phyloP scores from a whole-genome alignment of 2,329 filamentous ascomycete genomes.

The Clonostachys chloroleuca region DNA sequence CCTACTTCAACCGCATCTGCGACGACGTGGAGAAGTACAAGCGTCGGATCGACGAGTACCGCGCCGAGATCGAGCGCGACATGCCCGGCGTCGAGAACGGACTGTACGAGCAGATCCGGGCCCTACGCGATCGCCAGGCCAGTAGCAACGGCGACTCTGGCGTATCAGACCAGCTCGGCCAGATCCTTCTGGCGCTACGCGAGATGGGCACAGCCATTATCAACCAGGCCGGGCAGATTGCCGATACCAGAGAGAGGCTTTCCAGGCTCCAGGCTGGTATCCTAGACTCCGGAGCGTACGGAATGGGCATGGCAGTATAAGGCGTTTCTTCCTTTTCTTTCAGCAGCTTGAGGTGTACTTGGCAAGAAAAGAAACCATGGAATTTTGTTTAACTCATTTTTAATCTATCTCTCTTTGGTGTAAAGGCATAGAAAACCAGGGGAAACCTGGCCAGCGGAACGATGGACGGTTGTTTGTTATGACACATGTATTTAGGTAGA shows the following conservation, averaged over 20 bases:
- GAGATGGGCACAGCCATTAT: conserved; percentile 34
- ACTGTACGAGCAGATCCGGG: conserved; percentile 35
- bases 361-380: neutral
- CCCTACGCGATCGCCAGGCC: conserved; percentile 20
- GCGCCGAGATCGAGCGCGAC: conserved; percentile 39
- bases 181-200: conserved; percentile 28
- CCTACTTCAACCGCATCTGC: conserved; percentile 37
- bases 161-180: conserved; percentile 30
- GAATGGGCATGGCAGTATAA: conserved; percentile 22
- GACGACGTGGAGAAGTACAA: conserved; percentile 38
- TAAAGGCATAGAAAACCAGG: too few relatives aligned
- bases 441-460: too few relatives aligned
- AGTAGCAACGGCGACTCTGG: conserved; percentile 11
- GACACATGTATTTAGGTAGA: too few relatives aligned
- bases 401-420: too few relatives aligned
- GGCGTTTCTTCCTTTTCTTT: neutral
- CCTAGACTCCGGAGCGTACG: conserved; percentile 28
- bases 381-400: too few relatives aligned
- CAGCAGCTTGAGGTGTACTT: neutral
- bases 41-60: conserved; percentile 35
- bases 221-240: conserved; percentile 33
- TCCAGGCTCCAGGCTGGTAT: conserved; percentile 34
- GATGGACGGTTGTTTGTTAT: too few relatives aligned
- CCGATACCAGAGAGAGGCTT: conserved; percentile 33
- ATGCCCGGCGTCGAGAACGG: conserved; percentile 43